Conservation (phyloP, 306 rosid species). For the Prunus dulcis region DNA sequence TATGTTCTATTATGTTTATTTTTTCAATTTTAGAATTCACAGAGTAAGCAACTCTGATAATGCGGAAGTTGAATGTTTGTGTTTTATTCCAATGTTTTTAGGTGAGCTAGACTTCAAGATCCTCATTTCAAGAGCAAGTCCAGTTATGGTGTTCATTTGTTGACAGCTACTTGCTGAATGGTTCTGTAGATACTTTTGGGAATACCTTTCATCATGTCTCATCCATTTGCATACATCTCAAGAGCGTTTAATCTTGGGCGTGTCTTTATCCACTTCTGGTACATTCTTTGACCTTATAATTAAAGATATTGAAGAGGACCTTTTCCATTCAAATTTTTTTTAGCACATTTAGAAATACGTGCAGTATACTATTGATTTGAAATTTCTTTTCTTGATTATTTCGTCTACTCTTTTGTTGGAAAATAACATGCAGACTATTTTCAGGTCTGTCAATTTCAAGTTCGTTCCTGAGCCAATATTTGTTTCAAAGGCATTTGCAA, state of each 20-base stretch:
- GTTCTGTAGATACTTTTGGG: constrained; percentile 79
- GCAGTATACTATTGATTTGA: background rate
- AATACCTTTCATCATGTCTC: constrained; percentile 74
- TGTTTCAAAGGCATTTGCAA: constrained; percentile 76
- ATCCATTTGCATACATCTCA: constrained; percentile 79
- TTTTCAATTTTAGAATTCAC: constrained; percentile 19
- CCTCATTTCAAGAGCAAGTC: constrained; percentile 33
- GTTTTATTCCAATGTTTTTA: constrained; percentile 30
- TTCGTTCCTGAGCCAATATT: constrained; percentile 83
- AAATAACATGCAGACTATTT: constrained; percentile 31
- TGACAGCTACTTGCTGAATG: constrained; percentile 40
- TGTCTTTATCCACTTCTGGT: constrained; percentile 95
- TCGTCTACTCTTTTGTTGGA: constrained; percentile 12
- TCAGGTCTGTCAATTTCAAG: constrained; percentile 96
- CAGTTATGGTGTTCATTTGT: constrained; percentile 31
- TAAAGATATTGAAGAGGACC: constrained; percentile 21
- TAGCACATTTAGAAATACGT: constrained; percentile 9
- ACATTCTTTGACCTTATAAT: constrained; percentile 24
- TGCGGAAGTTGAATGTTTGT: constrained; percentile 30
- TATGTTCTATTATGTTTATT: constrained; percentile 13
- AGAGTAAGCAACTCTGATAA: constrained; percentile 24
- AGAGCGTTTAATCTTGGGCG: constrained; percentile 94
- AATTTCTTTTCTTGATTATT: background rate
- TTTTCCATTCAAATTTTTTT: background rate
- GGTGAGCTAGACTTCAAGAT: constrained; percentile 60